Evolutionary conservation across 768 basidiomycete species (phyloP), one percentile per base, ranked within the genome.

Genomic region (Paxillus ammoniavirescens): DNA sequence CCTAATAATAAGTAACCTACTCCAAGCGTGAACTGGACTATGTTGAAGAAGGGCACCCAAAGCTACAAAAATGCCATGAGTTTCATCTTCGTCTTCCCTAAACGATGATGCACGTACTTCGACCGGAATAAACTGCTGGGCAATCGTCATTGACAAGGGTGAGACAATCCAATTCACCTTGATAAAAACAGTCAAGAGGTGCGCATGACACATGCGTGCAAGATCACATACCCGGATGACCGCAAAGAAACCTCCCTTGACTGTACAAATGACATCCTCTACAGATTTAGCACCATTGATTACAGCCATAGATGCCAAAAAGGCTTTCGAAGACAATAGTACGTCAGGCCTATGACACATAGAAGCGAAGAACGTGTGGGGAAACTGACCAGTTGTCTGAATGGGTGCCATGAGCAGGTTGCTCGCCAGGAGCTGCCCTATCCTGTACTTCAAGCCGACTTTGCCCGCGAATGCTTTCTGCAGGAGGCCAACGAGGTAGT

Each of bases 31-130:
- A 94, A 92, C 66, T 85, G 82, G 40, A 94, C 73, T 35, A 80
- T 61, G 67, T 86, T 92, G 79, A 94, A 93, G 75, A 89, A 95
- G 8, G 89, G 88, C 0, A 89, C 88, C 91, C 92, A 93, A 42
- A 92, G 77, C 87, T 91, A 58, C 26, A 49, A 14, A 21, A 45
- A 33, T n/a, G 21, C 36, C 14, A 33, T 60, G 23, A 56, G 60
- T 31, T 46, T 50, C 18, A 46, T 40, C 15, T 35, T 47, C 6
- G 8, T 13, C 21, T 37, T 47, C 35, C 37, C 31, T 21, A 15
- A 44, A 41, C 7, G 4, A 31, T 36, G 21, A 21, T 61, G 18
- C 12, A 52, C 80, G 52, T 57, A 88, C 88, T 68, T 92, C 87
- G 18, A 87, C 77, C 12, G 93, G 82, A 41, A 95, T 71, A 67